Conservation (phyloP, 2,329 filamentous ascomycete genomes). For the Lachnellula suecica region DNA sequence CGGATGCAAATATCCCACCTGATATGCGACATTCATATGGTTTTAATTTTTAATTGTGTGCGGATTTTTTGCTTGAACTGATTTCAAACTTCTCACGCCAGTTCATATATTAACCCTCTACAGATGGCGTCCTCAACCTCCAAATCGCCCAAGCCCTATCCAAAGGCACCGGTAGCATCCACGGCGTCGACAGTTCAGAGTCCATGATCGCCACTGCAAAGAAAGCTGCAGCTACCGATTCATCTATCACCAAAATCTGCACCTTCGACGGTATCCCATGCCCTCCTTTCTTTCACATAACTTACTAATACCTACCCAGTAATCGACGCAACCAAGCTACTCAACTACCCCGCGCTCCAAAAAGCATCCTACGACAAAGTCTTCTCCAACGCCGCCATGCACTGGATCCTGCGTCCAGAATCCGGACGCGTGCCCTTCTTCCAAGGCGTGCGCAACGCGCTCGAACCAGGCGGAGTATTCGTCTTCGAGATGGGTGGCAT, state of each 20-base stretch:
- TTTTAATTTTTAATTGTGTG: neutral
- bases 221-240: constrained; percentile 31
- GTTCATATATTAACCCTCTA: neutral
- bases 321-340: constrained; percentile 44
- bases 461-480: constrained; percentile 57
- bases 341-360: constrained; percentile 36
- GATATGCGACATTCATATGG: too few relatives aligned
- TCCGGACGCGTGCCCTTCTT: constrained; percentile 50
- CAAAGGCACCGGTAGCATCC: constrained; percentile 46
- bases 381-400: constrained; percentile 65
- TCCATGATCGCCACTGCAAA: constrained; percentile 57
- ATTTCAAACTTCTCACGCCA: neutral
- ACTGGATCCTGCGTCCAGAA: constrained; percentile 57
- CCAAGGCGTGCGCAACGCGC: constrained; percentile 45
- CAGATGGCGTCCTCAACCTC: constrained; percentile 58
- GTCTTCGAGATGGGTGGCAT: constrained; percentile 72
- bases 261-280: constrained; percentile 25
- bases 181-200: constrained; percentile 58
- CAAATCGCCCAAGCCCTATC: constrained; percentile 49
- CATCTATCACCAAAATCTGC: constrained; percentile 16
- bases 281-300: neutral
- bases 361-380: constrained; percentile 46
- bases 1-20: too few relatives aligned
- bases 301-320: constrained; percentile 34
- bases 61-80: neutral